These are phyloP conservation scores for Erythrophleum ivorense DNA, from an alignment of 331 rosid species.

Conservation along the genomic window DNA sequence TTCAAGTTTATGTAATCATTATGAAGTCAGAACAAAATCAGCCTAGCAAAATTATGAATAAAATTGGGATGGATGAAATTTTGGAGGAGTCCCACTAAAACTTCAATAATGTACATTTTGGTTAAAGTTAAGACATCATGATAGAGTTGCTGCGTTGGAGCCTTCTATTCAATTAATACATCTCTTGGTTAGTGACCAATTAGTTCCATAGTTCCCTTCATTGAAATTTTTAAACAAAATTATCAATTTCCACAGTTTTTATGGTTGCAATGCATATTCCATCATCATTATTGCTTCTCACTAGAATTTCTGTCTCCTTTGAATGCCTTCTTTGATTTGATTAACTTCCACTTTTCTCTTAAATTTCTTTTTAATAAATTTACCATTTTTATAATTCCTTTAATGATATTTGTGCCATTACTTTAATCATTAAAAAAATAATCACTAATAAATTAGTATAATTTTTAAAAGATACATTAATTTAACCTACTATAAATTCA, in stretches of 20 bases:
- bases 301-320: constrained; percentile 37
- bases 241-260: background rate
- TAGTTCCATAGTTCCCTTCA: constrained; percentile 39
- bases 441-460: background rate
- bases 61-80: no score
- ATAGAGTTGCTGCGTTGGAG: constrained; percentile 47
- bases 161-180: constrained; percentile 42
- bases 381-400: no score
- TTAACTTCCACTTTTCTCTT: background rate
- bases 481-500: no score
- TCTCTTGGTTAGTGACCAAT: constrained; percentile 1
- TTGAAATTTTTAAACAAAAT: constrained; percentile 16
- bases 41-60: no score
- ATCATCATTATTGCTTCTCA: constrained; percentile 47
- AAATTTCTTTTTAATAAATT: background rate
- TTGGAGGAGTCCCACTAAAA: background rate
- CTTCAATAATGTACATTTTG: constrained; percentile 40
- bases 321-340: constrained; percentile 14
- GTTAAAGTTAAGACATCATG: constrained; percentile 57
- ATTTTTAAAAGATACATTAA: no score
- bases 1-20: background rate
- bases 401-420: background rate
- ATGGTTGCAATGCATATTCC: constrained; percentile 38
- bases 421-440: background rate
- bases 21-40: background rate